Evolutionary conservation across 106 monocot genomes (phyloP).

Genomic region (Platanthera guangdongensis): DNA sequence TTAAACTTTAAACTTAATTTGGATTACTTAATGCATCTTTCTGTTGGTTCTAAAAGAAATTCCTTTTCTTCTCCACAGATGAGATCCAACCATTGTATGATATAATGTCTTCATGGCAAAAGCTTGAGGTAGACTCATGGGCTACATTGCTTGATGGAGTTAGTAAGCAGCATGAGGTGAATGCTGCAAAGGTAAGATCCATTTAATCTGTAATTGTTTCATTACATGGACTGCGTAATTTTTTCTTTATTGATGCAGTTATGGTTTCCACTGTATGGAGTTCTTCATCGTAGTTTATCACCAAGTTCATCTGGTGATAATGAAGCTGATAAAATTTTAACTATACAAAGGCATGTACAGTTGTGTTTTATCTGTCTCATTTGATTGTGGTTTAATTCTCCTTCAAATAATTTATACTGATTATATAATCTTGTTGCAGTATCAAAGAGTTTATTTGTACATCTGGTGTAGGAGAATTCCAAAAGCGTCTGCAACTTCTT

Average conservation of each 20-base stretch:
- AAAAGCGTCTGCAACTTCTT: conserved; percentile 70
- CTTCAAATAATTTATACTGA: conserved; percentile 1
- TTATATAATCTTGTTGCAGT: conserved; percentile 30
- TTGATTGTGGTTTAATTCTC: not conserved
- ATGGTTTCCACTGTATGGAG: conserved; percentile 74
- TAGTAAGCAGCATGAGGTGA: conserved; percentile 42
- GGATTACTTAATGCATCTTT: not conserved
- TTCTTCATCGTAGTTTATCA: conserved; percentile 42
- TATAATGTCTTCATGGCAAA: conserved; percentile 72
- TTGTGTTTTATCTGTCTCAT: not conserved
- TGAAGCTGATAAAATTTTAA: conserved; percentile 19
- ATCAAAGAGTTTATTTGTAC: conserved; percentile 73
- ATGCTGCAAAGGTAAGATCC: conserved; percentile 57
- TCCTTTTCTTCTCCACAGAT: conserved; percentile 29
- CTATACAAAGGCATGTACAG: conserved; percentile 43
- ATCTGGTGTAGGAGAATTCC: conserved; percentile 70
- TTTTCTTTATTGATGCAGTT: conserved; percentile 36
- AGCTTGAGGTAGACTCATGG: conserved; percentile 74
- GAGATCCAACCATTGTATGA: conserved; percentile 39
- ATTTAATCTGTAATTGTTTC: not conserved
- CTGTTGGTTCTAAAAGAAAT: not conserved
- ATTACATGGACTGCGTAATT: conserved; percentile 1
- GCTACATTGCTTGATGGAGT: conserved; percentile 62
- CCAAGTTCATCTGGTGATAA: conserved; percentile 12
- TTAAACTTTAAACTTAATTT: conserved; percentile 9